Evolutionary conservation across 192 early-diverging fungal species (phyloP).

Genomic region (Entomortierella chlamydospora): DNA sequence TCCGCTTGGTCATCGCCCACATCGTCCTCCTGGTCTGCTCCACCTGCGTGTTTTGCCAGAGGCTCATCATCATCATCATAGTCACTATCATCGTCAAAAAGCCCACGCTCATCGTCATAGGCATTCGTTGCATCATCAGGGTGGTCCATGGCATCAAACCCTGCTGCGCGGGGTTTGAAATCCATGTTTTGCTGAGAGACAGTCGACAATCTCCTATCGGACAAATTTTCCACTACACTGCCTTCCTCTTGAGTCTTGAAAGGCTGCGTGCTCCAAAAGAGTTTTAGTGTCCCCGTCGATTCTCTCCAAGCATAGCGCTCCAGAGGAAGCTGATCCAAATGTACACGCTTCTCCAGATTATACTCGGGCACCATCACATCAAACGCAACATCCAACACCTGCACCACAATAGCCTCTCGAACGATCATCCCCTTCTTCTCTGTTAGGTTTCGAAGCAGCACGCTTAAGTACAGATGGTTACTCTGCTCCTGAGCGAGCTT

Average conservation of each 20-base stretch:
- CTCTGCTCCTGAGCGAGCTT: slow-evolving; percentile 80
- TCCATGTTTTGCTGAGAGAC: neutral
- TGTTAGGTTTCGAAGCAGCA: slow-evolving; percentile 67
- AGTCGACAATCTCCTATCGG: slow-evolving; percentile 14
- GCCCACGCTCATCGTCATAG: slow-evolving; percentile 62
- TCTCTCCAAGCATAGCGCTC: slow-evolving; percentile 52
- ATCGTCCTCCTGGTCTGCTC: slow-evolving; percentile 36
- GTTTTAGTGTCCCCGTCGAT: slow-evolving; percentile 49
- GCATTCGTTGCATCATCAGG: slow-evolving; percentile 54
- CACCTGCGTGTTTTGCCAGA: neutral
- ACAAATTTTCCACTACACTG: slow-evolving; percentile 21
- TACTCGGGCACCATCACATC: slow-evolving; percentile 79
- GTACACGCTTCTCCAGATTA: slow-evolving; percentile 78
- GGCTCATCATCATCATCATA: slow-evolving; percentile 53
- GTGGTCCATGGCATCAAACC: slow-evolving; percentile 44
- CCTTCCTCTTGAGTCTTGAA: slow-evolving; percentile 45
- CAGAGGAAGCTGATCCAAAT: slow-evolving; percentile 65
- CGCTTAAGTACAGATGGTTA: slow-evolving; percentile 71
- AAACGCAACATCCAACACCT: slow-evolving; percentile 71
- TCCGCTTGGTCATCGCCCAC: slow-evolving; percentile 34
- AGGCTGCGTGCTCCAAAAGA: slow-evolving; percentile 63
- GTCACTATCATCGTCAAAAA: slow-evolving; percentile 62
- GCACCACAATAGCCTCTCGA: slow-evolving; percentile 76
- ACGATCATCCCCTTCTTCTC: slow-evolving; percentile 55
- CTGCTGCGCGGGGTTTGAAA: slow-evolving; percentile 4